Evolutionary conservation across 257 asterid species (phyloP).

Genomic region (Rauvolfia tetraphylla): DNA sequence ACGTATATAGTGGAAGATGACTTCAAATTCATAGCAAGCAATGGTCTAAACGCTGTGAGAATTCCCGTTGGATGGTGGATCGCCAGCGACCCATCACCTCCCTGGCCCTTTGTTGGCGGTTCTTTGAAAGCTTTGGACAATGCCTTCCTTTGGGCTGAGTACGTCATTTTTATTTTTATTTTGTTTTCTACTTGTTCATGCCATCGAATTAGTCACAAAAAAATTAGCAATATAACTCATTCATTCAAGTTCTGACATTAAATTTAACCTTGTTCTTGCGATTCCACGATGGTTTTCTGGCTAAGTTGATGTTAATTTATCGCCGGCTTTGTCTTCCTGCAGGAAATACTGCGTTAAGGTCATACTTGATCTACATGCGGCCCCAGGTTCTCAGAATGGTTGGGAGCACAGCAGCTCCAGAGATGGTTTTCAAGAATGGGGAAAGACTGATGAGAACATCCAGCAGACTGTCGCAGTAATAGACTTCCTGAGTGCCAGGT

Average conservation of each 20-base stretch:
- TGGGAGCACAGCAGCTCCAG: constrained; percentile 62
- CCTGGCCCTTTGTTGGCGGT: constrained; percentile 65
- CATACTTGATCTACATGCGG: constrained; percentile 64
- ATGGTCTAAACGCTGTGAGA: constrained; percentile 56
- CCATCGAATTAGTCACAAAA: too few species aligned
- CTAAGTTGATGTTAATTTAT: too few species aligned
- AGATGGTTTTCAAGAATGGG: constrained; percentile 80
- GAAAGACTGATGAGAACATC: constrained; percentile 44
- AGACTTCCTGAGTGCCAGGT: constrained; percentile 49
- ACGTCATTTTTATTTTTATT: neutral
- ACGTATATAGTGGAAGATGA: constrained; percentile 61
- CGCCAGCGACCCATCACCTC: constrained; percentile 58
- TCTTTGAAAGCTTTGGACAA: constrained; percentile 59
- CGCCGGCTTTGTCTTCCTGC: too few species aligned
- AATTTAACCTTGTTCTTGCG: too few species aligned
- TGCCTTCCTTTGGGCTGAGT: constrained; percentile 73
- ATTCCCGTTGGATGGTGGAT: constrained; percentile 91
- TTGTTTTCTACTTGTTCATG: neutral
- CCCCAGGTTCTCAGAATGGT: constrained; percentile 80
- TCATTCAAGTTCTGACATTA: too few species aligned
- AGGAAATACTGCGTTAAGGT: constrained; percentile 61
- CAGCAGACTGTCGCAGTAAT: constrained; percentile 53
- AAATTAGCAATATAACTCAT: too few species aligned
- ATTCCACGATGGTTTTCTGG: neutral
- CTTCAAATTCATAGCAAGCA: constrained; percentile 54